Percentiles rank a stretch among this genome's conserved stretches.
These are phyloP conservation scores for Kodamaea laetipori DNA, from an alignment of 805 yeast genomes.

Conservation along the genomic window DNA sequence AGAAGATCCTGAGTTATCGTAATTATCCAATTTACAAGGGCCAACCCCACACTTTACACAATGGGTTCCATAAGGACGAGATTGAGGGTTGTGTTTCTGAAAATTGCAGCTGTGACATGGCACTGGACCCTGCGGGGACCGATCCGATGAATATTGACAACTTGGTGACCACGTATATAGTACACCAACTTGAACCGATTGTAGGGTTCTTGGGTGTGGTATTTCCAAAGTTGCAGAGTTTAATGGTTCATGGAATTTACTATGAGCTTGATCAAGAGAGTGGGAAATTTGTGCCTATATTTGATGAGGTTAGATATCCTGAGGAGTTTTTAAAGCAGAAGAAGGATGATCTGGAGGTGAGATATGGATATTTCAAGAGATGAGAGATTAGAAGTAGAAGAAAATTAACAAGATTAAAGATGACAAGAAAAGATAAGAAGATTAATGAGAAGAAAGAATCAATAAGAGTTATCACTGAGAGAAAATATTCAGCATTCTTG, in stretches of 20 bases:
- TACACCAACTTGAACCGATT: conserved; percentile 39
- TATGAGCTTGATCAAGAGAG: conserved; percentile 20
- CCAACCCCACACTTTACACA: conserved; percentile 36
- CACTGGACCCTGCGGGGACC: conserved; percentile 28
- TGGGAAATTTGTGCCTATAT: conserved; percentile 26
- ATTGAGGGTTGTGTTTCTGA: neutral
- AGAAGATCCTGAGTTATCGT: conserved; percentile 23
- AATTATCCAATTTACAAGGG: conserved; percentile 39
- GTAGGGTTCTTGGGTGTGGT: conserved; percentile 26
- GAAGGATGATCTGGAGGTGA: neutral
- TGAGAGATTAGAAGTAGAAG: neutral
- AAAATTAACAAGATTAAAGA: too few relatives aligned
- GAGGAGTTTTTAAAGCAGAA: conserved; percentile 16
- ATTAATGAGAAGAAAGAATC: too few relatives aligned
- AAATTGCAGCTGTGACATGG: conserved; percentile 25
- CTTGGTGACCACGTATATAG: conserved; percentile 35
- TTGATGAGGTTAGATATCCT: conserved; percentile 32
- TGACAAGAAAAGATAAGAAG: neutral
- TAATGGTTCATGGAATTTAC: conserved; percentile 40
- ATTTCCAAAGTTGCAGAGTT: conserved; percentile 27
- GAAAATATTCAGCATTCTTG: too few relatives aligned
- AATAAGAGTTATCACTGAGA: too few relatives aligned
- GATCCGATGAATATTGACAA: conserved; percentile 29
- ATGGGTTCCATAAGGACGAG: conserved; percentile 26
- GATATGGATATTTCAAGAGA: conserved; percentile 5